These are phyloP conservation scores for Deinandra increscens DNA, from an alignment of 129 eudicot genomes.

Conservation along the genomic window DNA sequence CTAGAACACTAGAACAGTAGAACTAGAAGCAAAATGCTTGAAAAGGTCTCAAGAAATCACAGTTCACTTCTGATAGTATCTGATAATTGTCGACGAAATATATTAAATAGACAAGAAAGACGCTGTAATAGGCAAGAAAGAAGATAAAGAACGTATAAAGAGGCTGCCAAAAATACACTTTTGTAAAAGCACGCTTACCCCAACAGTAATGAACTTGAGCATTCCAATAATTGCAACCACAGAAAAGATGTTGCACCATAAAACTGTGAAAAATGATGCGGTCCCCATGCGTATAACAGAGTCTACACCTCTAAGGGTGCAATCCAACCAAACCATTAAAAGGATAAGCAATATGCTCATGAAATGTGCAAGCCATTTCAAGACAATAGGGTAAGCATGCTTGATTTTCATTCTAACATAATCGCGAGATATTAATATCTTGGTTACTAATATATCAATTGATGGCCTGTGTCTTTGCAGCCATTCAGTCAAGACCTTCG, in stretches of 20 bases:
- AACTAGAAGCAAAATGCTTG: background rate
- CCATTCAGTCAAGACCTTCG: constrained; percentile 58
- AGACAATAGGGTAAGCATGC: constrained; percentile 64
- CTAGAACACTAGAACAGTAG: background rate
- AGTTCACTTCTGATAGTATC: background rate
- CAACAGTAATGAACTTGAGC: constrained; percentile 51
- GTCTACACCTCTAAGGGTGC: constrained; percentile 80
- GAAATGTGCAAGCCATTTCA: constrained; percentile 64
- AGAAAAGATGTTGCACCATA: constrained; percentile 82
- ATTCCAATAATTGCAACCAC: constrained; percentile 75
- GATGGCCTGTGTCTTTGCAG: constrained; percentile 63
- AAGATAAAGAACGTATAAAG: constrained; percentile 6
- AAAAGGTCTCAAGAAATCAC: background rate
- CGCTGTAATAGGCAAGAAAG: background rate
- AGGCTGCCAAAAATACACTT: background rate
- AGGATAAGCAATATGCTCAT: constrained; percentile 67
- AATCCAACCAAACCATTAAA: constrained; percentile 84
- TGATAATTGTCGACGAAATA: background rate
- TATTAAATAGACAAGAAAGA: background rate
- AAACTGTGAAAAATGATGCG: constrained; percentile 63
- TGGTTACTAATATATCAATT: constrained; percentile 35
- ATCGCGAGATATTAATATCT: constrained; percentile 43
- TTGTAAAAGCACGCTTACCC: constrained; percentile 50
- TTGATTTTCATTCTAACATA: constrained; percentile 52
- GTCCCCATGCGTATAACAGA: constrained; percentile 93